A percentile compares a stretch with the other conserved stretches of the same genome.
Evolutionary conservation across 2,329 filamentous ascomycete genomes (phyloP).

Genomic region (Albophoma yamanashiensis): DNA sequence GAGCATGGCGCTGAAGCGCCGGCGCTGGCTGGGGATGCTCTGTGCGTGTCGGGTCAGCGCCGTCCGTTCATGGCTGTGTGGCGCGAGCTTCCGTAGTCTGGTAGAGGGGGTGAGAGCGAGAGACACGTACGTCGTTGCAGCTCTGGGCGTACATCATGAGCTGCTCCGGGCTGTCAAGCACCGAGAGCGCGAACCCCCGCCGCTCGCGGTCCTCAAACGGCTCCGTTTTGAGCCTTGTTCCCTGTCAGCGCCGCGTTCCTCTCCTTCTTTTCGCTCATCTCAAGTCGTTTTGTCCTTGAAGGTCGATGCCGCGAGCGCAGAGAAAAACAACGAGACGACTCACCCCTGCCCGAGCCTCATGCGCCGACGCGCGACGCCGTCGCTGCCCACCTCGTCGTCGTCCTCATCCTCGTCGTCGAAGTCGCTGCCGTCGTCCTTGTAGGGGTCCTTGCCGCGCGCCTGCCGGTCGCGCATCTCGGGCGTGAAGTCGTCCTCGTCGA

Average conservation of each 20-base stretch:
- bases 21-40: constrained; percentile 45
- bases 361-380: background rate
- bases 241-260: background rate
- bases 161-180: constrained; percentile 46
- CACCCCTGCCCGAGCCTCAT: background rate
- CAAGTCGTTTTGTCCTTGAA: background rate
- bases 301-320: no score
- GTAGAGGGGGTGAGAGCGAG: background rate
- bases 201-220: constrained; percentile 30
- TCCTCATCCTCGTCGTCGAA: constrained; percentile 17
- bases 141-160: constrained; percentile 49
- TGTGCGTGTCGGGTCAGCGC: constrained; percentile 13
- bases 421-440: constrained; percentile 16
- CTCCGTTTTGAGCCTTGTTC: constrained; percentile 18
- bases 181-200: constrained; percentile 37
- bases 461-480: constrained; percentile 45
- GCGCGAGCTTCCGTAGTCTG: background rate
- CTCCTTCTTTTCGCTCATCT: background rate
- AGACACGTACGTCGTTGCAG: constrained; percentile 37
- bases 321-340: background rate
- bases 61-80: background rate
- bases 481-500: constrained; percentile 24
- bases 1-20: constrained; percentile 45
- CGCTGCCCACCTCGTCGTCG: constrained; percentile 6
- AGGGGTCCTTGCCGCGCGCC: constrained; percentile 47